phyloP scores from a whole-genome alignment of 208 protist species.

The Wallacemonas collosoma region DNA sequence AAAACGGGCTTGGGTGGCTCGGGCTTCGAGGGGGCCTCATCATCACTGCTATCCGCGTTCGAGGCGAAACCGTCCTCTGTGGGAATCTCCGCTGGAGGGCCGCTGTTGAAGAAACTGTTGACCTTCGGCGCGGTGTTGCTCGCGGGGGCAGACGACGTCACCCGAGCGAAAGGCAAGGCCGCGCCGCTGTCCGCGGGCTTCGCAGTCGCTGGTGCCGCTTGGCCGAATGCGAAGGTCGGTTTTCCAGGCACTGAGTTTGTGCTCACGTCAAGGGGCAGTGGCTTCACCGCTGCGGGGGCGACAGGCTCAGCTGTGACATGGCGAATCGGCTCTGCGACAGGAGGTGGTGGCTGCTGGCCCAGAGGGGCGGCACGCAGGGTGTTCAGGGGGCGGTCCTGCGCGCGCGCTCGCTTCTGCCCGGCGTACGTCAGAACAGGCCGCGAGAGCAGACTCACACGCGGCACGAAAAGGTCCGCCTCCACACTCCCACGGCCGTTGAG shows the following conservation, averaged over 20 bases:
- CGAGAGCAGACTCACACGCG: constrained; percentile 18
- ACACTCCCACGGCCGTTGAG: neutral
- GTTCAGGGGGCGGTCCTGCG: constrained; percentile 9
- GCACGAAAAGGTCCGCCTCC: constrained; percentile 6
- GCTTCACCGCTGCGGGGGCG: neutral
- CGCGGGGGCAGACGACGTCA: neutral
- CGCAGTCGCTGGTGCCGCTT: too few species aligned
- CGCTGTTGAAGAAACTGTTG: constrained; percentile 30
- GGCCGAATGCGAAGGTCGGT: too few species aligned
- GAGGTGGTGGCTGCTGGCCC: neutral
- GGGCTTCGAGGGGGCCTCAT: constrained; percentile 19
- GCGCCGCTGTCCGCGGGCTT: too few species aligned
- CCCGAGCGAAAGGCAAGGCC: too few species aligned
- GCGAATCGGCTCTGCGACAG: neutral
- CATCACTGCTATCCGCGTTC: constrained; percentile 50
- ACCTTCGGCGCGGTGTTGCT: constrained; percentile 11
- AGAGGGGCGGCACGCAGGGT: constrained; percentile 3
- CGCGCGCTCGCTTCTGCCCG: constrained; percentile 6
- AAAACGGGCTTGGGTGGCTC: constrained; percentile 11
- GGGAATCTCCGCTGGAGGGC: constrained; percentile 26
- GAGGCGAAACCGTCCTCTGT: constrained; percentile 65
- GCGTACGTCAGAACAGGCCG: constrained; percentile 8
- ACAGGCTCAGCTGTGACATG: neutral
- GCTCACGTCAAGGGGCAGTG: constrained; percentile 2
- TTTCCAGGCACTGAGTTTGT: neutral